These are phyloP conservation scores for Sugiyamaella japonica DNA, from an alignment of 1,139 yeast genomes.

Conservation along the genomic window DNA sequence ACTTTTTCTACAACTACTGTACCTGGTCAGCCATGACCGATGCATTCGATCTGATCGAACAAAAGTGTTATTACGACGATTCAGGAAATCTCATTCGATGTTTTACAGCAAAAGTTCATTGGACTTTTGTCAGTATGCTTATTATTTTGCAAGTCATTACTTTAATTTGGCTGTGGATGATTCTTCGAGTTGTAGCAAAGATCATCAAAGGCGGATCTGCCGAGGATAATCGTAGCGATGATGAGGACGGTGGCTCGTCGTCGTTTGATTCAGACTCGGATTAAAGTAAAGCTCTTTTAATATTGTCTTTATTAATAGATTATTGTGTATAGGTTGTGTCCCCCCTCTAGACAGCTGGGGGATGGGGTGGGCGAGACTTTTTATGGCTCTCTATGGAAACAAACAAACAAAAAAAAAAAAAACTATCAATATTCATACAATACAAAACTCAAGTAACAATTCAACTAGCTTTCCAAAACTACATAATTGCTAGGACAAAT, in stretches of 20 bases:
- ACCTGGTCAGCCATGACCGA: conserved; percentile 45
- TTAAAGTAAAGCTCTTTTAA: not conserved
- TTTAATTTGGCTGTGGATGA: conserved; percentile 73
- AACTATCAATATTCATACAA: conserved; percentile 6
- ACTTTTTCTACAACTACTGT: conserved; percentile 69
- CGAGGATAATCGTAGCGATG: conserved; percentile 84
- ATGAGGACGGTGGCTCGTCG: conserved; percentile 49
- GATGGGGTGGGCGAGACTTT: too few relatives aligned
- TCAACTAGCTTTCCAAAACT: conserved; percentile 49
- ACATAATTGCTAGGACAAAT: conserved; percentile 96
- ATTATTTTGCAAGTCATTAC: conserved; percentile 67
- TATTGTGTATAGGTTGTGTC: not conserved
- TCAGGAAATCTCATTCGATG: conserved; percentile 48
- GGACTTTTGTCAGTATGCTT: conserved; percentile 56
- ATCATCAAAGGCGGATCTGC: conserved; percentile 71
- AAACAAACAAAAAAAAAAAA: not conserved
- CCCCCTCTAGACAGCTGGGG: too few relatives aligned
- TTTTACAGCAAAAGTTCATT: conserved; percentile 56
- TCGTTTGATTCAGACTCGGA: not conserved
- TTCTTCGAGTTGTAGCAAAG: conserved; percentile 64
- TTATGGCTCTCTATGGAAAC: conserved; percentile 6
- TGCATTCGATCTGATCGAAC: conserved; percentile 33
- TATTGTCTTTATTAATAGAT: not conserved
- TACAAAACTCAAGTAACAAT: not conserved
- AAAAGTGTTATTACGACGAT: conserved; percentile 32